Evolutionary conservation across 139 green algal species (phyloP).

Genomic region (Edaphochlamys debaryana): DNA sequence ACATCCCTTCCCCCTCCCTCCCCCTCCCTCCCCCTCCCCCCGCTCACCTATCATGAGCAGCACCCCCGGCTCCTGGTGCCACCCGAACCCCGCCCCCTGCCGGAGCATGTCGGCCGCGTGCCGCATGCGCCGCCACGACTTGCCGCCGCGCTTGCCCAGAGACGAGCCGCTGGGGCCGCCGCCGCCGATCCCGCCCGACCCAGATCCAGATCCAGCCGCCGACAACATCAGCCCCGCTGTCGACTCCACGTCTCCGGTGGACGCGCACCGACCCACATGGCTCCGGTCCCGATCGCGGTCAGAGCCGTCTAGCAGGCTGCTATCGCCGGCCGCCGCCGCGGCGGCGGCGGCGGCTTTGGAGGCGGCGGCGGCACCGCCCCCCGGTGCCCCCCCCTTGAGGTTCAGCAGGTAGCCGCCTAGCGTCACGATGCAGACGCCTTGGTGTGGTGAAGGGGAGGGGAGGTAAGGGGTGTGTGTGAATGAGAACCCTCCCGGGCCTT

Average conservation of each 20-base stretch:
- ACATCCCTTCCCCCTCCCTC: no score
- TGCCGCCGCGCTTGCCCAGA: not conserved
- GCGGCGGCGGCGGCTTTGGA: not conserved
- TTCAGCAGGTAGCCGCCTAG: constrained; percentile 58
- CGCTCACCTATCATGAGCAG: constrained; percentile 30
- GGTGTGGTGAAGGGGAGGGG: no score
- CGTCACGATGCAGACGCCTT: constrained; percentile 54
- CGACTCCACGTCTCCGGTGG: no score
- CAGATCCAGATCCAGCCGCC: no score
- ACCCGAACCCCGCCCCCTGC: not conserved
- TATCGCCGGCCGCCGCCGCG: not conserved
- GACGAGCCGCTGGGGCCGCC: no score
- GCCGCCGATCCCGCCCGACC: no score
- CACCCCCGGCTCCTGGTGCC: constrained; percentile 33
- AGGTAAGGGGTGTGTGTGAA: no score
- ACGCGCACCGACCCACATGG: no score
- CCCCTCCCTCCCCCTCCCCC: no score
- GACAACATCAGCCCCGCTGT: no score
- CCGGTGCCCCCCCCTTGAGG: not conserved
- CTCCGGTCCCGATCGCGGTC: no score
- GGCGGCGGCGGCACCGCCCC: not conserved
- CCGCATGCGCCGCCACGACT: constrained; percentile 4
- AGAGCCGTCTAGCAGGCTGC: not conserved
- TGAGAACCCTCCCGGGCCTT: no score
- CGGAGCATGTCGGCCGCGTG: not conserved